Evolutionary conservation across 1,284 basidiomycete species (phyloP).

Genomic region (Pisolithus thermaeus): DNA sequence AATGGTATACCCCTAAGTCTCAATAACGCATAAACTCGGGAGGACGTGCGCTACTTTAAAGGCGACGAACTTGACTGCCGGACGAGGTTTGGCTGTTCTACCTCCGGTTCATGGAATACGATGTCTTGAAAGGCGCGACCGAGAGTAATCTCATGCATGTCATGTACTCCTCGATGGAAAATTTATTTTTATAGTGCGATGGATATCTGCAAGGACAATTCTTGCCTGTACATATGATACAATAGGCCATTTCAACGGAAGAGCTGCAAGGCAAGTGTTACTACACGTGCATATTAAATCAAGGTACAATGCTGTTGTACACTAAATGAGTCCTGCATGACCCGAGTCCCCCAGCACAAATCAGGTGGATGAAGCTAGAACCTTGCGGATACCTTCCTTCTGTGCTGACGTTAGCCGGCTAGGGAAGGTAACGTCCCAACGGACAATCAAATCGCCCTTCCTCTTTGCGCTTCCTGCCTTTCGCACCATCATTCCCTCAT

Average conservation of each 20-base stretch:
- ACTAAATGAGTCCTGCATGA: constrained; percentile 5
- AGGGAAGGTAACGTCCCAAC: constrained; percentile 85
- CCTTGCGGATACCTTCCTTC: constrained; percentile 74
- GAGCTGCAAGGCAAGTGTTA: constrained; percentile 1
- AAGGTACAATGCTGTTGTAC: constrained; percentile 14
- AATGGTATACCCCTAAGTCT: no score
- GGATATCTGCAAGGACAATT: no score
- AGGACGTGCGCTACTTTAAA: no score
- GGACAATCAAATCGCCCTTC: constrained; percentile 83
- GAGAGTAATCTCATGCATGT: no score
- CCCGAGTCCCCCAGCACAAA: neutral
- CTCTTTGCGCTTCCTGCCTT: constrained; percentile 69
- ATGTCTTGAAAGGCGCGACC: no score
- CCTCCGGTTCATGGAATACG: no score
- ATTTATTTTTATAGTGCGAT: no score
- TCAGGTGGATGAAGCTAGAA: constrained; percentile 39
- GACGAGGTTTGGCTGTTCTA: no score
- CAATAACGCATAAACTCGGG: no score
- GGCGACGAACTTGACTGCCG: no score
- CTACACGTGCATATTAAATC: constrained; percentile 2
- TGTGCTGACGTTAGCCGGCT: constrained; percentile 65
- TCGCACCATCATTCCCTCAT: constrained; percentile 89
- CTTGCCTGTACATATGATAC: no score
- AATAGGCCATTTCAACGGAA: constrained; percentile 3
- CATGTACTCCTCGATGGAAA: no score